Base-by-base conservation (phyloP, 75 land plant species). In the Picea glauca region DNA sequence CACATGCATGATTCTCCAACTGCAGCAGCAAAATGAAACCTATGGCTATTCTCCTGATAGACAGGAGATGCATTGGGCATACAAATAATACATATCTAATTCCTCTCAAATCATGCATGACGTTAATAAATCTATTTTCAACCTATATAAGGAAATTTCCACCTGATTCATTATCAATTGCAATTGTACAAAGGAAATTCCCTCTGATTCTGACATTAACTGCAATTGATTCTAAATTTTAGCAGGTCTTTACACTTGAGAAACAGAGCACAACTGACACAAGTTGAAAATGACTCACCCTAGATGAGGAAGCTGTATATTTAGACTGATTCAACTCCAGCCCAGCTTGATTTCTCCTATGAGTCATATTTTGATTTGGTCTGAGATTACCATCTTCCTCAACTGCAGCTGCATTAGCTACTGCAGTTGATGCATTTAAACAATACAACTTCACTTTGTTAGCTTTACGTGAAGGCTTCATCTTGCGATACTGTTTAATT, bases 291-390 rank as follows among this genome's bases (percentile, higher is more conserved):
- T 6, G 18, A 21, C 74, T 70, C 23, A 70, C 74, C 74, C 74
- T 70, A 70, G 74, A 70, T 70, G 74, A 70, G n/a, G 74, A 70
- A n/a, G 74, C 73, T 40, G 12, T 70, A 70, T 43, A 2, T 70
- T 70, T 17, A n/a, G 73, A 33, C 5, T 40, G 54, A 70, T 70
- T 70, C n/a, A 13, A 14, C 50, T 43, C 54, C 9, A 8, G 40
- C 26, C 54, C 74, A 70, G 43, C 74, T 43, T 43, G 26, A 0
- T 70, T 70, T 43, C 54, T 70, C 74, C 74, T 20, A 70, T 70
- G 21, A 40, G 54, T 40, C 50, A 70, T n/a, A 40, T 43, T 40
- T 70, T 7, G 56, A 70, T 70, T 70, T 70, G 74, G 35, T n/a
- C 43, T 3, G 20, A 18, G 74, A 11, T n/a, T 70, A 4, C 54